Evolutionary conservation across 2,329 filamentous ascomycete genomes (phyloP), one percentile per base, ranked within the genome.

Genomic region (Botrytis deweyae): DNA sequence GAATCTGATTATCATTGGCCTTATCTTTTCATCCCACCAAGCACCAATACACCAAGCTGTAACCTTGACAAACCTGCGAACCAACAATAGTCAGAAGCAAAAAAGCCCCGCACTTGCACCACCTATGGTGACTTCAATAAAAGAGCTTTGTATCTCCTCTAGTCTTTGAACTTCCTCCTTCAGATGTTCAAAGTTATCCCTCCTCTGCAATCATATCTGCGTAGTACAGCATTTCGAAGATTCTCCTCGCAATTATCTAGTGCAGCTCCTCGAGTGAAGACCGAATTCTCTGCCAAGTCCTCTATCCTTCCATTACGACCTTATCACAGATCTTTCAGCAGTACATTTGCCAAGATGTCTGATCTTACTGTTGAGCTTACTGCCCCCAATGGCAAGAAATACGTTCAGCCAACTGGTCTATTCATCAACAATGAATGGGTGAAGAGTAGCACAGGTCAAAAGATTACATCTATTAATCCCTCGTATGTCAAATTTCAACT

Each of bases 351-450:
- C 73, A 81, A 75, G 71, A 82, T 82, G 81, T 84, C 85, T 49
- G 84, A 84, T 74, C 83, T 88, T 40, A 70, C 75, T 10, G 83
- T 90, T 71, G 87, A 93, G 79, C 87, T 95, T 74, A 92, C 87
- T 14, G 92, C 93, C 68, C 93, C 93, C 7, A 95, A 95, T 83
- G 92, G 92, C 78, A 86, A 84, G 82, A 90, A 88, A 78, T 95
- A 93, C 83, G 85, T 83, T 20, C 91, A 94, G 84, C 92, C 92
- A 3, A 86, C 88, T 63, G 93, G 93, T n/a, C 86, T 95, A 14
- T 95, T 94, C 83, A 94, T 95, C 84, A 92, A 93, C 85, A 94
- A 94, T 77, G 91, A 94, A 81, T 95, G 93, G 81, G 90, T 93
- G 71, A 86, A 89, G 79, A 89, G 90, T 73, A 89, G 87, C 81